Percentiles rank a stretch among this genome's conserved stretches.
These are phyloP conservation scores for Acacia pycnantha DNA, from an alignment of 331 rosid species.

Conservation along the genomic window DNA sequence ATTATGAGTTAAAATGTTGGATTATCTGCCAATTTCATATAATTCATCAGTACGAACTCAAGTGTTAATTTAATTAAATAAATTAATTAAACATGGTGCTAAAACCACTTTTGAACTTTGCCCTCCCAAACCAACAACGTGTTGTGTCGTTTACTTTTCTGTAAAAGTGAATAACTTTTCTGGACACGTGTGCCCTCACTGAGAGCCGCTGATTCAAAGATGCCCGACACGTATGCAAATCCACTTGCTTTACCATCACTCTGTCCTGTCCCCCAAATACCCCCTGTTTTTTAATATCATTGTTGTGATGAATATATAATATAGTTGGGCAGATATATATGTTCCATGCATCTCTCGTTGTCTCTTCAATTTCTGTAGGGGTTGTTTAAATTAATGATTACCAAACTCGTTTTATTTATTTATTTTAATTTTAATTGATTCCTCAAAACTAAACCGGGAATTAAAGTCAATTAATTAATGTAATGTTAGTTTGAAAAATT, in stretches of 20 bases:
- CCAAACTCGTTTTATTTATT: too few relatives aligned
- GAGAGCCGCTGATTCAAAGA: not conserved
- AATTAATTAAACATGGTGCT: not conserved
- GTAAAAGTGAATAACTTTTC: not conserved
- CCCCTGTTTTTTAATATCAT: not conserved
- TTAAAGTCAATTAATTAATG: too few relatives aligned
- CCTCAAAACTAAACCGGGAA: too few relatives aligned
- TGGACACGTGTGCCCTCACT: slow-evolving; percentile 24
- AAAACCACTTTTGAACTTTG: not conserved
- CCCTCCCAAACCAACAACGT: not conserved
- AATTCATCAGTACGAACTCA: not conserved
- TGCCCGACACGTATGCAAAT: not conserved
- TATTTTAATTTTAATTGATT: too few relatives aligned
- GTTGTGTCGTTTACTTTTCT: not conserved
- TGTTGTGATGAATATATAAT: too few relatives aligned
- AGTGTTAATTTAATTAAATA: not conserved
- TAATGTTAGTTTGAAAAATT: too few relatives aligned
- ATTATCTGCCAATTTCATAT: not conserved
- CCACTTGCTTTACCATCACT: not conserved
- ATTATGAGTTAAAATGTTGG: not conserved
- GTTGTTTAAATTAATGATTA: too few relatives aligned
- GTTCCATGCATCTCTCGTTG: too few relatives aligned
- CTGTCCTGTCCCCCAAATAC: not conserved
- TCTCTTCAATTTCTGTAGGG: too few relatives aligned
- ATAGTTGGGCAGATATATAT: too few relatives aligned